phyloP scores from a whole-genome alignment of 768 basidiomycete species.

The Naganishia friedmannii region DNA sequence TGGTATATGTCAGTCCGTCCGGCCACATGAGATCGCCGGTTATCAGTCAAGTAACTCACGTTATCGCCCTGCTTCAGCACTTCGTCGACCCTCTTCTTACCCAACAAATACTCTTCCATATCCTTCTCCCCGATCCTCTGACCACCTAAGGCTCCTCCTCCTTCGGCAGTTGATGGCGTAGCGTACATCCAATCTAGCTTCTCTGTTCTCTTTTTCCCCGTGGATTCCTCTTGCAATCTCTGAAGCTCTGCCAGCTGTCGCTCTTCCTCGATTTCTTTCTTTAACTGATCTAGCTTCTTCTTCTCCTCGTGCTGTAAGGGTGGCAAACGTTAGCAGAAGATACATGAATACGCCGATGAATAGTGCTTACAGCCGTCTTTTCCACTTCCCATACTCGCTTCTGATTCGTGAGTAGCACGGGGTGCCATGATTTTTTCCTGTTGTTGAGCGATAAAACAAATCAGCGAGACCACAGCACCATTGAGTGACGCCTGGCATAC shows the following conservation, averaged over 20 bases:
- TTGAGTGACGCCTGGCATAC: slow-evolving; percentile 59
- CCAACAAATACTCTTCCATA: slow-evolving; percentile 90
- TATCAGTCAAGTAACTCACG: slow-evolving; percentile 56
- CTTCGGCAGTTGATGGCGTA: slow-evolving; percentile 89
- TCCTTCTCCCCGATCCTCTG: slow-evolving; percentile 61
- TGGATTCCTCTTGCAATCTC: slow-evolving; percentile 88
- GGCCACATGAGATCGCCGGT: background rate
- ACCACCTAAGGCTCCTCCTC: slow-evolving; percentile 61
- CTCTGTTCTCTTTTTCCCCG: slow-evolving; percentile 88
- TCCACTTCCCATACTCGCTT: slow-evolving; percentile 99
- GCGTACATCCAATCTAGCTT: slow-evolving; percentile 99
- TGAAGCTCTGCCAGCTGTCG: slow-evolving; percentile 94
- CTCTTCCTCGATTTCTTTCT: slow-evolving; percentile 97
- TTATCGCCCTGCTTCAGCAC: slow-evolving; percentile 79
- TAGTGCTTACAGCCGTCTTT: slow-evolving; percentile 77
- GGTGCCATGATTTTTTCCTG: slow-evolving; percentile 81
- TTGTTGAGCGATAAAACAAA: slow-evolving; percentile 15
- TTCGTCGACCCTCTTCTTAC: slow-evolving; percentile 97
- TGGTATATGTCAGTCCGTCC: background rate
- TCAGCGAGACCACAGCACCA: background rate
- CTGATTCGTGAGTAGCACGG: slow-evolving; percentile 95
- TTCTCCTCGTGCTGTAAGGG: slow-evolving; percentile 82
- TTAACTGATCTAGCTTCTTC: slow-evolving; percentile 93
- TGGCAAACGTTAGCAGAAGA: slow-evolving; percentile 17
- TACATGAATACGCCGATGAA: slow-evolving; percentile 31